phyloP scores from a whole-genome alignment of 2,329 filamentous ascomycete species.

The Colletotrichum endophyticum region DNA sequence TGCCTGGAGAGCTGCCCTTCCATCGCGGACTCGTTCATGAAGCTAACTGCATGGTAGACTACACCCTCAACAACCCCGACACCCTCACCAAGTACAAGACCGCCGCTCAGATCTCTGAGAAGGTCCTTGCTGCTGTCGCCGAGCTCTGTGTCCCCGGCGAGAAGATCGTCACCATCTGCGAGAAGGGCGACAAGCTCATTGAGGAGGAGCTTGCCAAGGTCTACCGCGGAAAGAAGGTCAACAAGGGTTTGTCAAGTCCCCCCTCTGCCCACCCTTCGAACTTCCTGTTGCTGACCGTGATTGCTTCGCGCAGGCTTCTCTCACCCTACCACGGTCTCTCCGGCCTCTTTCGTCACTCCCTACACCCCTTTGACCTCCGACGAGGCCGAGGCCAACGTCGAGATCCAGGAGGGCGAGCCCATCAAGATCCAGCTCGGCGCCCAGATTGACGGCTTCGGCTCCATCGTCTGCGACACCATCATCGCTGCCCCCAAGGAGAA shows the following conservation, averaged over 20 bases:
- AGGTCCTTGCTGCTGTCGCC: slow-evolving; percentile 86
- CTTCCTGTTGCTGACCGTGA: background rate
- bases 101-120: slow-evolving; percentile 92
- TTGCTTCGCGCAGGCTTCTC: slow-evolving; percentile 69
- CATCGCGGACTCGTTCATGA: background rate
- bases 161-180: slow-evolving; percentile 93
- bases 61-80: slow-evolving; percentile 88
- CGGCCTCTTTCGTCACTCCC: slow-evolving; percentile 91
- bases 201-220: slow-evolving; percentile 95
- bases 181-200: slow-evolving; percentile 93
- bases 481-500: slow-evolving; percentile 70
- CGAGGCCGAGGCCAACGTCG: slow-evolving; percentile 78
- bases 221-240: slow-evolving; percentile 97
- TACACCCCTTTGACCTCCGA: slow-evolving; percentile 94
- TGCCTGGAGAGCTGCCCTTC: background rate
- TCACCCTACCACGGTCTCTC: slow-evolving; percentile 94
- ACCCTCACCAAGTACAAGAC: slow-evolving; percentile 99
- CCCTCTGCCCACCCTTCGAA: slow-evolving; percentile 12
- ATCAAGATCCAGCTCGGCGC: slow-evolving; percentile 99
- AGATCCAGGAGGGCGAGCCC: slow-evolving; percentile 83
- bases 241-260: slow-evolving; percentile 70
- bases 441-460: slow-evolving; percentile 96
- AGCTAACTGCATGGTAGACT: slow-evolving; percentile 60
- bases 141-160: slow-evolving; percentile 79
- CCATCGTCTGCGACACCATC: slow-evolving; percentile 94